These are phyloP conservation scores for Epichloe uncinata DNA, from an alignment of 2,329 filamentous ascomycete species.

Conservation along the genomic window DNA sequence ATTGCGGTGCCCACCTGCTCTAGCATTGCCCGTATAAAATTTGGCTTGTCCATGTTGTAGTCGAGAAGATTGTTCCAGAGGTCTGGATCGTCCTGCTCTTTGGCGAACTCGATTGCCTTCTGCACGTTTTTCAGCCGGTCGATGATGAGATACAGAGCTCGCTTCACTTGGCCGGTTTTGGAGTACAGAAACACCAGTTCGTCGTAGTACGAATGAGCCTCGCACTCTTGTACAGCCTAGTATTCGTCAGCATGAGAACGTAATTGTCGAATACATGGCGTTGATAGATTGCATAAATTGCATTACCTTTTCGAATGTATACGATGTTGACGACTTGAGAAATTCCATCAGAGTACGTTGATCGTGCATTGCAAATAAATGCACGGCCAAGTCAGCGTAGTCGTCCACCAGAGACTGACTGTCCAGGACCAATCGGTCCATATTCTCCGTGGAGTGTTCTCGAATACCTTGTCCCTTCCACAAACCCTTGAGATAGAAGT, in stretches of 20 bases:
- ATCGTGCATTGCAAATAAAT: conserved; percentile 76
- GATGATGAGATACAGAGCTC: conserved; percentile 84
- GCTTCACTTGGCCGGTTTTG: conserved; percentile 88
- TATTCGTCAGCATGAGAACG: conserved; percentile 7
- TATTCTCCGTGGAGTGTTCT: conserved; percentile 38
- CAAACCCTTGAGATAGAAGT: conserved; percentile 78
- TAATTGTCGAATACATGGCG: not conserved
- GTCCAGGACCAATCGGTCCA: conserved; percentile 44
- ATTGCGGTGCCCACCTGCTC: conserved; percentile 92
- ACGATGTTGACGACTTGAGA: conserved; percentile 69
- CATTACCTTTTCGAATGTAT: conserved; percentile 63
- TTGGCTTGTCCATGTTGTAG: conserved; percentile 95
- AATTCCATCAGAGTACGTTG: conserved; percentile 74
- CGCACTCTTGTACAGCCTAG: conserved; percentile 62
- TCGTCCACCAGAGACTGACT: conserved; percentile 62
- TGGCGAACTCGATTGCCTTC: conserved; percentile 87
- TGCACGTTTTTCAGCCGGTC: conserved; percentile 83
- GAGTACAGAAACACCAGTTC: conserved; percentile 94
- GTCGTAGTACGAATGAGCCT: conserved; percentile 66
- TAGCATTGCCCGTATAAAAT: conserved; percentile 81
- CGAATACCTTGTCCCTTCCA: conserved; percentile 63
- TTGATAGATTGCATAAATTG: not conserved
- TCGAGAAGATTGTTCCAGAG: conserved; percentile 90
- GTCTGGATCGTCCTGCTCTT: conserved; percentile 81
- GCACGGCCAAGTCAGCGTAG: conserved; percentile 76